A percentile compares a stretch with the other conserved stretches of the same genome.
These are phyloP conservation scores for Byssothecium circinans DNA, from an alignment of 2,329 filamentous ascomycete genomes.

Conservation along the genomic window DNA sequence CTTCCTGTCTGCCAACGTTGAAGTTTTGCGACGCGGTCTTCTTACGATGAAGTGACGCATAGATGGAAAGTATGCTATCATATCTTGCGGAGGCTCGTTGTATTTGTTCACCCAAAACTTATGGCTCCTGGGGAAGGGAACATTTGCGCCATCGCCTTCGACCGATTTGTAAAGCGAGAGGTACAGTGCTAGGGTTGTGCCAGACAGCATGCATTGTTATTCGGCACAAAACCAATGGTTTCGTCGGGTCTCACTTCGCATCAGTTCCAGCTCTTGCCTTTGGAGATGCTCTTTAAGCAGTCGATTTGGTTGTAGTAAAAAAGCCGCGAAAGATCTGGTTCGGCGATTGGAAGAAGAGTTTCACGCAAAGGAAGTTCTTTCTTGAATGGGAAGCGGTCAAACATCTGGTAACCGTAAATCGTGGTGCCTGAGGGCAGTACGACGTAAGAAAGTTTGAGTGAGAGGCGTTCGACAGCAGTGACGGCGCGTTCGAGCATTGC, in stretches of 20 bases:
- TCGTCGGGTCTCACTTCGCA: constrained; percentile 47
- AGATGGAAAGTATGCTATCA: constrained; percentile 48
- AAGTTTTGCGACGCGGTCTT: constrained; percentile 44
- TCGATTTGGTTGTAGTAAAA: constrained; percentile 49
- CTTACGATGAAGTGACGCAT: constrained; percentile 47
- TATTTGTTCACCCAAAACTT: constrained; percentile 44
- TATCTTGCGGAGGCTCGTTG: constrained; percentile 46
- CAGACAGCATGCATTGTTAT: constrained; percentile 45
- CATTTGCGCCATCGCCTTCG: constrained; percentile 44
- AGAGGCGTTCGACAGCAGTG: constrained; percentile 33
- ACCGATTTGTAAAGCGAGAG: constrained; percentile 42
- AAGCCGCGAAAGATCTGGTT: constrained; percentile 40
- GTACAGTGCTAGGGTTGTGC: constrained; percentile 45
- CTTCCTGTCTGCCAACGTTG: constrained; percentile 48
- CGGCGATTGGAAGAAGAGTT: constrained; percentile 36
- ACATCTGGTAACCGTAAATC: constrained; percentile 44
- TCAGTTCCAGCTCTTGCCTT: constrained; percentile 46
- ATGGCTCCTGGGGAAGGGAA: constrained; percentile 44
- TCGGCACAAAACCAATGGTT: constrained; percentile 48
- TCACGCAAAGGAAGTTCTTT: constrained; percentile 34
- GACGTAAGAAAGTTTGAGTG: constrained; percentile 30
- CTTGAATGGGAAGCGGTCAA: constrained; percentile 40
- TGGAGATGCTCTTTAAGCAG: constrained; percentile 40
- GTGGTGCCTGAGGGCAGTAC: constrained; percentile 44
- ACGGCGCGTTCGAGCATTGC: constrained; percentile 44